These are phyloP conservation scores for Cryphonectria parasitica DNA, from an alignment of 2,329 filamentous ascomycete genomes.

Conservation along the genomic window DNA sequence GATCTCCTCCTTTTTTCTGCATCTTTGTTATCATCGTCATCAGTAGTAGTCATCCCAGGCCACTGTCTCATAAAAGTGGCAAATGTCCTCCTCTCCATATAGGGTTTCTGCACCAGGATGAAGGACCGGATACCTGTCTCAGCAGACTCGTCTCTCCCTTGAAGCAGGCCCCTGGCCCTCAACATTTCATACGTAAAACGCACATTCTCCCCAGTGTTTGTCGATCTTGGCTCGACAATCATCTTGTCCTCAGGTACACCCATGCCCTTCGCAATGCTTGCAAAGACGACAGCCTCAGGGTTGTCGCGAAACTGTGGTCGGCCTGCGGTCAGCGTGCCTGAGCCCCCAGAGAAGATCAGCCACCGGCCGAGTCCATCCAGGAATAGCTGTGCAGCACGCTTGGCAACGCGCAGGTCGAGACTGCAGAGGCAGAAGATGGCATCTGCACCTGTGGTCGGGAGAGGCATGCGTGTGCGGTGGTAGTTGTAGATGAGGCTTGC, in stretches of 20 bases:
- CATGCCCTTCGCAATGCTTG: conserved; percentile 43
- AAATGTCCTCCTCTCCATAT: conserved; percentile 52
- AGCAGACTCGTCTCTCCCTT: neutral
- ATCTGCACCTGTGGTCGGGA: conserved; percentile 37
- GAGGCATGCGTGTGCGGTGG: conserved; percentile 45
- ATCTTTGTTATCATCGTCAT: neutral
- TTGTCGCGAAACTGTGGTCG: conserved; percentile 46
- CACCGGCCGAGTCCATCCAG: conserved; percentile 43
- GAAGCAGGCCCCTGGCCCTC: conserved; percentile 32
- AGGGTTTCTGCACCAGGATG: conserved; percentile 52
- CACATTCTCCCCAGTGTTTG: conserved; percentile 53
- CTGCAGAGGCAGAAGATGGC: conserved; percentile 53
- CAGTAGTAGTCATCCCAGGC: conserved; percentile 38
- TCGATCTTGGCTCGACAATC: conserved; percentile 45
- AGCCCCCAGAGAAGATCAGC: conserved; percentile 50
- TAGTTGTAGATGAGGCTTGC: conserved; percentile 48
- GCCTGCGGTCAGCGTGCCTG: conserved; percentile 45
- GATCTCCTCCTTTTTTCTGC: conserved; percentile 23
- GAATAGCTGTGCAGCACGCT: conserved; percentile 46
- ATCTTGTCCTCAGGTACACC: conserved; percentile 46
- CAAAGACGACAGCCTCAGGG: conserved; percentile 49
- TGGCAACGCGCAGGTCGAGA: conserved; percentile 50
- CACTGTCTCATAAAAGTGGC: conserved; percentile 53
- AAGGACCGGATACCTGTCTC: conserved; percentile 36
- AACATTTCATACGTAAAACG: conserved; percentile 47